These are phyloP conservation scores for Termitomyces sp. DNA, from an alignment of 768 basidiomycete genomes.

Conservation along the genomic window DNA sequence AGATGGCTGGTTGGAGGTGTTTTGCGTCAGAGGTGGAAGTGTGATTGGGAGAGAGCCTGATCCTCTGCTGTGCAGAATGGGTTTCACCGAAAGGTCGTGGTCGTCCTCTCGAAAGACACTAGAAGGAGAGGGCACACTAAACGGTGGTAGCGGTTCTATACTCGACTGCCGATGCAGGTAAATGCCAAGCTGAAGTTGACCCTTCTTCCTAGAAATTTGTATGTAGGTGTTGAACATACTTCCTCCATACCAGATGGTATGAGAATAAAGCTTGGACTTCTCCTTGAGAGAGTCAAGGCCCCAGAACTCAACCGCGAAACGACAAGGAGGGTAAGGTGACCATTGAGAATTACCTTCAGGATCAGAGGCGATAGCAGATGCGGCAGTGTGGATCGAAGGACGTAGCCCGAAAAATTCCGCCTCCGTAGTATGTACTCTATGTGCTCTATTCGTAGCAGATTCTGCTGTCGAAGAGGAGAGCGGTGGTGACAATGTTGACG, in stretches of 20 bases:
- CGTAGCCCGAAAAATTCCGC: slow-evolving; percentile 64
- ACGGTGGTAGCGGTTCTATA: slow-evolving; percentile 72
- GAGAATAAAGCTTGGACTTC: slow-evolving; percentile 79
- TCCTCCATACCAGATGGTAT: slow-evolving; percentile 89
- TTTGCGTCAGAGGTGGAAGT: slow-evolving; percentile 22
- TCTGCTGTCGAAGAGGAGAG: slow-evolving; percentile 21
- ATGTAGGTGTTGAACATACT: slow-evolving; percentile 87
- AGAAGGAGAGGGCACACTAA: slow-evolving; percentile 49
- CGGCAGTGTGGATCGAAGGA: slow-evolving; percentile 37
- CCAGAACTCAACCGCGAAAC: slow-evolving; percentile 91
- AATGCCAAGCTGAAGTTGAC: slow-evolving; percentile 71
- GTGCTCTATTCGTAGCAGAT: slow-evolving; percentile 23
- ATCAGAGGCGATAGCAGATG: slow-evolving; percentile 39
- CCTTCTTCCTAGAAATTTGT: slow-evolving; percentile 83
- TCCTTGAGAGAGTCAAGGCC: slow-evolving; percentile 78
- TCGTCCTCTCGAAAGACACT: slow-evolving; percentile 2
- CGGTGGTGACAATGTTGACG: slow-evolving; percentile 21
- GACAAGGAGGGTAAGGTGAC: slow-evolving; percentile 74
- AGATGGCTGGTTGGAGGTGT: slow-evolving; percentile 29
- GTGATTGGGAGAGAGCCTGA: slow-evolving; percentile 28
- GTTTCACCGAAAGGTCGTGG: slow-evolving; percentile 6
- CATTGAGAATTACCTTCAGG: slow-evolving; percentile 47
- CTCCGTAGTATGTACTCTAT: slow-evolving; percentile 34
- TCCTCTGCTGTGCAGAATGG: slow-evolving; percentile 21
- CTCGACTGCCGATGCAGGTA: slow-evolving; percentile 86